phyloP scores from a whole-genome alignment of 805 yeast species.

The Candida ulmi region DNA sequence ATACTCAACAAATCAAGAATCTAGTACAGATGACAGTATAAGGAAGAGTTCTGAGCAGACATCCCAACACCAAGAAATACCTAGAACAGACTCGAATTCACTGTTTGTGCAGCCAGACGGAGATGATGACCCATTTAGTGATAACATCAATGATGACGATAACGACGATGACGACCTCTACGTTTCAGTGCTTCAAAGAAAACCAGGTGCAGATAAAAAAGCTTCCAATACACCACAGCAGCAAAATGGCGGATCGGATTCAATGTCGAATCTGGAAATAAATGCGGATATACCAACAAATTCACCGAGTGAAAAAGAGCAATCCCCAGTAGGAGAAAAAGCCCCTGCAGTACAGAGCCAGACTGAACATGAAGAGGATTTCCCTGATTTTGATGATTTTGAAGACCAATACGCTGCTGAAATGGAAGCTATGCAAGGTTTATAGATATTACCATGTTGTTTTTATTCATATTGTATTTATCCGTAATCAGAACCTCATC shows the following conservation, averaged over 20 bases:
- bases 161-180: conserved; percentile 21
- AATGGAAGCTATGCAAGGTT: conserved; percentile 16
- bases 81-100: not conserved
- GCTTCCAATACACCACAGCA: not conserved
- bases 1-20: too few species aligned
- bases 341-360: not conserved
- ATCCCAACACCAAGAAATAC: not conserved
- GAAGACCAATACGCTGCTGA: conserved; percentile 19
- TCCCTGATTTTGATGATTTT: conserved; percentile 10
- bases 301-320: not conserved
- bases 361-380: conserved; percentile 1
- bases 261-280: not conserved
- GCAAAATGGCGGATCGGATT: not conserved
- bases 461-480: not conserved
- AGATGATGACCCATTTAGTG: conserved; percentile 17
- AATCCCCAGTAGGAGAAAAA: too few species aligned
- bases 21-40: too few species aligned
- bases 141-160: conserved; percentile 1
- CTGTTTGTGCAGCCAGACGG: not conserved
- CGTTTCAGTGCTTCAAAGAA: conserved; percentile 11
- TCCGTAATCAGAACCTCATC: too few species aligned
- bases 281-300: not conserved
- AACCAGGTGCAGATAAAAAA: not conserved
- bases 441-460: not conserved
- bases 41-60: too few species aligned